Evolutionary conservation across 208 protist genomes (phyloP).

Genomic region (Acanthamoeba divionensis): DNA sequence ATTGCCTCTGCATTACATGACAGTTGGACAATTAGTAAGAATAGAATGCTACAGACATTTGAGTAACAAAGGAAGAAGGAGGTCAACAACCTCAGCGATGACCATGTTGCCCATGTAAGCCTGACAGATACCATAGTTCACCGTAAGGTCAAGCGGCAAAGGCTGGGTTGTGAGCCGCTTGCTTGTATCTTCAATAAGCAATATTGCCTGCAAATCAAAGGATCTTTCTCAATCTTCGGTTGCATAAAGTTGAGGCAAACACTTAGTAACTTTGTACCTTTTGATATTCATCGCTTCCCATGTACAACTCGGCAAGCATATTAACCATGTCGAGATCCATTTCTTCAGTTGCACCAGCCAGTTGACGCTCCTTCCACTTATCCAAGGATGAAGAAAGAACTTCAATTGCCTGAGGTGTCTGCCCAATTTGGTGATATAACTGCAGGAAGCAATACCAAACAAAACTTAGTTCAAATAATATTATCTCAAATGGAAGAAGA

Average conservation of each 20-base stretch:
- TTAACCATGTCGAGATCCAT: slow-evolving; percentile 54
- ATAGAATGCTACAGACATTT: background rate
- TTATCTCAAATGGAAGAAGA: background rate
- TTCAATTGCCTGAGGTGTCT: slow-evolving; percentile 24
- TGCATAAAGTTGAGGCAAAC: too few species aligned
- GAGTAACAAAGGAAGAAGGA: background rate
- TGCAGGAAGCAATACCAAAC: background rate
- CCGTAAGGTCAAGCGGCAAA: slow-evolving; percentile 39
- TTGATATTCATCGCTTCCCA: slow-evolving; percentile 28
- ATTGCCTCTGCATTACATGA: slow-evolving; percentile 46
- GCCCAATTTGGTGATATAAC: background rate
- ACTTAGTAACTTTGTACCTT: too few species aligned
- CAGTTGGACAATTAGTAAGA: too few species aligned
- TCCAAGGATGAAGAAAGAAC: background rate
- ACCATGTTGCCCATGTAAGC: slow-evolving; percentile 18
- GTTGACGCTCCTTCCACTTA: background rate
- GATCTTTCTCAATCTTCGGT: too few species aligned
- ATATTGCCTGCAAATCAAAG: background rate
- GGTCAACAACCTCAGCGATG: background rate
- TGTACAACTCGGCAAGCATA: slow-evolving; percentile 57
- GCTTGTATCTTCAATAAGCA: background rate
- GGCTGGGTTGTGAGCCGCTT: background rate
- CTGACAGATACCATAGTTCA: slow-evolving; percentile 59
- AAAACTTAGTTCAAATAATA: background rate
- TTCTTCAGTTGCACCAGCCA: background rate